These are phyloP conservation scores for Kokia cookei DNA, from an alignment of 441 rosid species.

Conservation along the genomic window DNA sequence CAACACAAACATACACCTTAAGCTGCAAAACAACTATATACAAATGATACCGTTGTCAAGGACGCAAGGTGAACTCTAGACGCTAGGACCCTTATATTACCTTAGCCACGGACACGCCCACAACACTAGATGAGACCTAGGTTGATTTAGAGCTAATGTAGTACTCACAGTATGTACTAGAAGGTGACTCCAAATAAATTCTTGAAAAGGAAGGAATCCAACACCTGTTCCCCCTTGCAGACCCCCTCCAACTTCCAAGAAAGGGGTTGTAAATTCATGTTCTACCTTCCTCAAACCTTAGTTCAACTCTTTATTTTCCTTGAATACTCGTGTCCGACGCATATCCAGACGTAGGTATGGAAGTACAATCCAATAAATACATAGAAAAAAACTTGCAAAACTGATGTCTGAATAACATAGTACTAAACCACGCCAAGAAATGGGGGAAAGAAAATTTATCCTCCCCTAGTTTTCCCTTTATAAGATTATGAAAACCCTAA, in stretches of 20 bases:
- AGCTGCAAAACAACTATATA: background rate
- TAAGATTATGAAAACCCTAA: background rate
- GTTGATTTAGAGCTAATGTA: background rate
- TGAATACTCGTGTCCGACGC: background rate
- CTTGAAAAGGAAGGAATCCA: background rate
- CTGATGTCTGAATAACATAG: background rate
- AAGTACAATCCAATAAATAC: background rate
- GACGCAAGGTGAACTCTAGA: background rate
- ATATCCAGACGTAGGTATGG: background rate
- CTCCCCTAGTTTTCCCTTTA: background rate
- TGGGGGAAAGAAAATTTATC: background rate
- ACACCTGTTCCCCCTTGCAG: background rate
- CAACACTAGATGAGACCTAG: background rate
- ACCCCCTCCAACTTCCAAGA: background rate
- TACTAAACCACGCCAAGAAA: background rate
- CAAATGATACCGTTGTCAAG: background rate
- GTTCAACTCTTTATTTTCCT: background rate
- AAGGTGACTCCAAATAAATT: background rate
- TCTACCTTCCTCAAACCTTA: background rate
- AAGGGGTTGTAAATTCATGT: background rate
- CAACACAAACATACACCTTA: background rate
- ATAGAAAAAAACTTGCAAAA: background rate
- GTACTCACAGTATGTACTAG: background rate
- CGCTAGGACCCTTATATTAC: background rate
- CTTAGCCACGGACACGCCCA: background rate